phyloP scores from a whole-genome alignment of 2,329 filamentous ascomycete species.

The Knufia fluminis region DNA sequence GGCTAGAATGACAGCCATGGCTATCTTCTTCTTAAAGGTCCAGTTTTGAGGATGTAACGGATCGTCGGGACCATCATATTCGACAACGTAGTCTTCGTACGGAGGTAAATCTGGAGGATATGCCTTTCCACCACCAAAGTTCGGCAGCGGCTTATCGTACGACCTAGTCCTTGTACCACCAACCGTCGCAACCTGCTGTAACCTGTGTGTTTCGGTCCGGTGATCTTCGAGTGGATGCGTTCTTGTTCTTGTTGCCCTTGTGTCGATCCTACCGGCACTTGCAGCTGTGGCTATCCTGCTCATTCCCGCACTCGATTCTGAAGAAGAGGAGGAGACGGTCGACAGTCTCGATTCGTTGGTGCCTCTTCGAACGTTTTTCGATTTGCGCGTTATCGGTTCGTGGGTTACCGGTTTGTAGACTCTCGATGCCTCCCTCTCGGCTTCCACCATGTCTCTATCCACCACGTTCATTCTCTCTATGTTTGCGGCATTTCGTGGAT shows the following conservation, averaged over 20 bases:
- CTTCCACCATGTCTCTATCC: slow-evolving; percentile 31
- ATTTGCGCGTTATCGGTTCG: slow-evolving; percentile 9
- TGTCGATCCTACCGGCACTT: slow-evolving; percentile 8
- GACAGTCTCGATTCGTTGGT: slow-evolving; percentile 21
- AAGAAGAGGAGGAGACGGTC: slow-evolving; percentile 15
- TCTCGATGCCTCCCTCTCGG: slow-evolving; percentile 25
- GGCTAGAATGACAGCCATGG: slow-evolving; percentile 20
- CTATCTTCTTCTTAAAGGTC: slow-evolving; percentile 61
- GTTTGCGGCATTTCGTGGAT: slow-evolving; percentile 7
- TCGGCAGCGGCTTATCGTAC: slow-evolving; percentile 29
- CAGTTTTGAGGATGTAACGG: slow-evolving; percentile 84
- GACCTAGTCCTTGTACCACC: slow-evolving; percentile 28
- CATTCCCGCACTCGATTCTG: slow-evolving; percentile 14
- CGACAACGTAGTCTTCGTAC: slow-evolving; percentile 52
- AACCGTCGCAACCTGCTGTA: slow-evolving; percentile 35
- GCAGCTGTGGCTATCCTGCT: slow-evolving; percentile 20
- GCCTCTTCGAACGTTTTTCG: slow-evolving; percentile 7
- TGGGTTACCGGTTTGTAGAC: background rate
- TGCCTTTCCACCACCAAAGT: slow-evolving; percentile 46
- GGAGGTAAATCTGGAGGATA: slow-evolving; percentile 48
- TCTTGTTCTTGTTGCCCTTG: slow-evolving; percentile 14
- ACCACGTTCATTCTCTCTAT: slow-evolving; percentile 28
- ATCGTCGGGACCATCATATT: slow-evolving; percentile 76
- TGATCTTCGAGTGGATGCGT: slow-evolving; percentile 23
- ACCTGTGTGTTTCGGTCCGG: slow-evolving; percentile 22